Base-by-base conservation (phyloP, 805 yeast genomes). In the Starmerella floris region DNA sequence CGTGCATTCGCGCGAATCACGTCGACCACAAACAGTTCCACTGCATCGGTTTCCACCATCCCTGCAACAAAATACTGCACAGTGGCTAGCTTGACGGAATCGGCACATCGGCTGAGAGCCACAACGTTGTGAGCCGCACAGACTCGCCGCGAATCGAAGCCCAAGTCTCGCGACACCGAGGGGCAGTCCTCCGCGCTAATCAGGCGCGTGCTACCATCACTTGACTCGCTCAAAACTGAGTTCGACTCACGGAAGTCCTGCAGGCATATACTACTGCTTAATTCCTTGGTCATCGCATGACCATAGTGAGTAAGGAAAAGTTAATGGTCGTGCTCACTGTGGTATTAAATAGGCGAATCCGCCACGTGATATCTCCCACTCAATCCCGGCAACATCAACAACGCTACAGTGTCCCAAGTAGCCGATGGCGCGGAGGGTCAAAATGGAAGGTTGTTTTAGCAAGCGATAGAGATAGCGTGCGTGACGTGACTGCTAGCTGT, bases 91-190 rank as follows among this genome's bases (percentile, higher is more conserved):
- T 26, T 35, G 2, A 47, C 39, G 15, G 51, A 49, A 22, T 42
- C 45, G 2, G 56, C 48, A n/a, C 39, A 35, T 13, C 23, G 36
- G 19, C 50, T 39, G 15, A 43, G 44, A 6, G 38, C 44, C 8
- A 39, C 27, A 5, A 53, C 25, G 37, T 52, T 51, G 36, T 45
- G 49, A 25, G 49, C 51, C 3, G 55, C 55, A 23, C 40, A 43
- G 2, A 40, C n/a, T n/a, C 38, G 28, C 11, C 43, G 37, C 3
- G 41, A 5, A 30, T 43, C 50, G 17, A 43, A 38, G 5, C 41
- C 50, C 17, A 46, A 26, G 15, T 3, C 32, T 3, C 17, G 5
- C 13, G 42, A 19, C n/a, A 40, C n/a, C 35, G 11, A 37, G 2
- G 37, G 8, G 23, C 28, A 30, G 15, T 43, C 27, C 9, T 26